phyloP scores from a whole-genome alignment of 139 green algal species.

The Chlorella sp. region DNA sequence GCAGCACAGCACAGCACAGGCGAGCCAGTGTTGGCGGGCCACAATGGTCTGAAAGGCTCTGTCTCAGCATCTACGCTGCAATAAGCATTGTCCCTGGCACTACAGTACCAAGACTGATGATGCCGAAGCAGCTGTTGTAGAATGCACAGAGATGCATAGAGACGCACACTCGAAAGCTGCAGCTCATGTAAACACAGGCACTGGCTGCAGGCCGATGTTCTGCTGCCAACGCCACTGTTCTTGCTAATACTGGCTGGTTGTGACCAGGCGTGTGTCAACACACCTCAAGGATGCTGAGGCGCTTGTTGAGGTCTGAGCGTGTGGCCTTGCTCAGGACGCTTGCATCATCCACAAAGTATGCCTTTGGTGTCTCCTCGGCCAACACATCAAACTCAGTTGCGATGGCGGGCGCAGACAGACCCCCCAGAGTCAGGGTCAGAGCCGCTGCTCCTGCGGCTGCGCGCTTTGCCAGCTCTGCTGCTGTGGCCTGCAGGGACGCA shows the following conservation, averaged over 20 bases:
- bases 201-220: neutral
- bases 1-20: neutral
- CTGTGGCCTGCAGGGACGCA: neutral
- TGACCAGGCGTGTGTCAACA: neutral
- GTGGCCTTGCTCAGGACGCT: slow-evolving; percentile 74
- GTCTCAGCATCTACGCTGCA: neutral
- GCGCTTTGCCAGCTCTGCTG: too few relatives aligned
- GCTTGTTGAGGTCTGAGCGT: slow-evolving; percentile 59
- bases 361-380: slow-evolving; percentile 49
- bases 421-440: neutral
- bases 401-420: neutral
- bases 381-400: slow-evolving; percentile 93
- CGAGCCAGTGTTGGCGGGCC: too few relatives aligned
- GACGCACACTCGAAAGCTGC: neutral
- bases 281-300: slow-evolving; percentile 74
- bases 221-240: neutral
- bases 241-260: neutral
- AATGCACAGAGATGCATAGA: too few relatives aligned
- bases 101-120: too few relatives aligned
- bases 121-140: too few relatives aligned
- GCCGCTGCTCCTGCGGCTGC: slow-evolving; percentile 1
- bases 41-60: neutral
- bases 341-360: slow-evolving; percentile 88
- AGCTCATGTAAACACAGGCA: neutral
- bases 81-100: neutral